phyloP scores from a whole-genome alignment of 257 asterid species.

The Paulownia fortunei region DNA sequence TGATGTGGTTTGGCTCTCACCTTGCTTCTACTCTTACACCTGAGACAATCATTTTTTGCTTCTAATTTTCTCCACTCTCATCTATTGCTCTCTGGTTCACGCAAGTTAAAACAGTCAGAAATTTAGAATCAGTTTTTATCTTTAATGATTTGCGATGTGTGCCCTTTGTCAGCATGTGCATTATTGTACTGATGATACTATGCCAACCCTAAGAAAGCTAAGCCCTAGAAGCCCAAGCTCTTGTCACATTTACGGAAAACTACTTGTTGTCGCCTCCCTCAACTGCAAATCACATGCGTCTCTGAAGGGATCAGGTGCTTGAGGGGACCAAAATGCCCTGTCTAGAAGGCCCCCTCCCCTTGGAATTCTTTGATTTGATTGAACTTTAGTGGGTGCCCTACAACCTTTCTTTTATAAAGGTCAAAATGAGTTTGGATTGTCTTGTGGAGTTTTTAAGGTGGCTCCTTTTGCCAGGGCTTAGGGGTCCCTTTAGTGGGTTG shows the following conservation, averaged over 20 bases:
- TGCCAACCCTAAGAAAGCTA: neutral
- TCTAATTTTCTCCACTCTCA: neutral
- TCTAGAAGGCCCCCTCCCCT: slow-evolving; percentile 9
- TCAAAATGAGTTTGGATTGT: slow-evolving; percentile 14
- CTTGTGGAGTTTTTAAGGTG: slow-evolving; percentile 27
- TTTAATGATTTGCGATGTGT: neutral
- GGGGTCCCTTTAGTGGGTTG: slow-evolving; percentile 27
- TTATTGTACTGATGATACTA: neutral
- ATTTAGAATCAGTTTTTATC: neutral
- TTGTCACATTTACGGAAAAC: neutral
- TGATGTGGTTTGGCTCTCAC: no score
- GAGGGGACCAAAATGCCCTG: slow-evolving; percentile 23
- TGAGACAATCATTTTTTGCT: neutral
- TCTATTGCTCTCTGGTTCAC: no score
- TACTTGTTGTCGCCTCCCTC: neutral
- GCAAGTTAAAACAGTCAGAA: no score
- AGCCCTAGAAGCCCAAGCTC: neutral
- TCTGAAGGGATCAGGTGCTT: neutral
- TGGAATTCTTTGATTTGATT: slow-evolving; percentile 29
- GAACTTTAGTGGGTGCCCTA: slow-evolving; percentile 22
- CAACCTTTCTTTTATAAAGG: neutral
- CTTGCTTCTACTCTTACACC: no score
- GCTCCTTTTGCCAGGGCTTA: slow-evolving; percentile 17
- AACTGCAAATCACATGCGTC: slow-evolving; percentile 24
- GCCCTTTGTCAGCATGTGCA: neutral